phyloP scores from a whole-genome alignment of 495 filamentous ascomycete genomes.

The Penicillium coffeae region DNA sequence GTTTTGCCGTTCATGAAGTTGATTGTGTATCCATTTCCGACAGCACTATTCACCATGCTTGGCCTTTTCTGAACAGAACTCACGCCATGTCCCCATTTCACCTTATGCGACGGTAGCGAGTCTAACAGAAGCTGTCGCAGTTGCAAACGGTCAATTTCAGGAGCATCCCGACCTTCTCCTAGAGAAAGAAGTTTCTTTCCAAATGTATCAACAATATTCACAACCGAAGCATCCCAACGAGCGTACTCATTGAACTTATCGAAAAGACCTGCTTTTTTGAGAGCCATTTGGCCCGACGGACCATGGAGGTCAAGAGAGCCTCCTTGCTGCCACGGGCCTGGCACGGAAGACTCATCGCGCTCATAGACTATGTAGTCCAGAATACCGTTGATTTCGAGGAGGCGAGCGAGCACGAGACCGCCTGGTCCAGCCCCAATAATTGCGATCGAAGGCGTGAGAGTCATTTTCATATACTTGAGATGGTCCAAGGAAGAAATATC shows the following conservation, averaged over 20 bases:
- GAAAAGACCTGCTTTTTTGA: slow-evolving; percentile 46
- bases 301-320: slow-evolving; percentile 52
- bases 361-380: slow-evolving; percentile 45
- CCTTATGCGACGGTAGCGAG: slow-evolving; percentile 30
- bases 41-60: background rate
- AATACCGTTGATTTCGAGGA: slow-evolving; percentile 45
- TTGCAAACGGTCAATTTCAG: slow-evolving; percentile 39
- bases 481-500: background rate
- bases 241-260: slow-evolving; percentile 38
- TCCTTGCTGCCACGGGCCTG: slow-evolving; percentile 30
- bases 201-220: slow-evolving; percentile 12
- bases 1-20: slow-evolving; percentile 10
- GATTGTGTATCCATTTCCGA: background rate
- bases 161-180: slow-evolving; percentile 10
- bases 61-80: slow-evolving; percentile 1
- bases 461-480: background rate
- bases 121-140: slow-evolving; percentile 44
- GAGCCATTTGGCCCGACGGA: slow-evolving; percentile 43
- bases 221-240: slow-evolving; percentile 37
- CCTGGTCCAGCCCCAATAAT: slow-evolving; percentile 54
- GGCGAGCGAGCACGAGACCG: slow-evolving; percentile 49
- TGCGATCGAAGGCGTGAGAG: slow-evolving; percentile 41
- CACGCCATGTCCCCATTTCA: slow-evolving; percentile 35
- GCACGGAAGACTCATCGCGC: slow-evolving; percentile 28
- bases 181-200: slow-evolving; percentile 4